A percentile compares a stretch with the other conserved stretches of the same genome.
These are phyloP conservation scores for Talaromyces marneffei DNA, from an alignment of 2,329 filamentous ascomycete species.

Conservation along the genomic window DNA sequence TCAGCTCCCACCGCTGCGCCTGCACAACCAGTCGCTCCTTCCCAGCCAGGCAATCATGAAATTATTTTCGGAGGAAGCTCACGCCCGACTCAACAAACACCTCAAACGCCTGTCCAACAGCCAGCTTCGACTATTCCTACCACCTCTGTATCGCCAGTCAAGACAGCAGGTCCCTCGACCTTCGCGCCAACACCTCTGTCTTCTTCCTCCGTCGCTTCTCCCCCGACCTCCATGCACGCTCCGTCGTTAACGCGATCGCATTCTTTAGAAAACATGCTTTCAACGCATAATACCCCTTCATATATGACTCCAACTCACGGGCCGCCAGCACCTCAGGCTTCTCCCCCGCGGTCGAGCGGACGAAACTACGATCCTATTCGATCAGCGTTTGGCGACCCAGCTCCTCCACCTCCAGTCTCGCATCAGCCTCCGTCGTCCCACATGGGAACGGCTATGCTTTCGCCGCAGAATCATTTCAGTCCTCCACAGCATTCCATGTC, in stretches of 20 bases:
- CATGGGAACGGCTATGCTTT: slow-evolving; percentile 54
- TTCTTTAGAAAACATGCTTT: slow-evolving; percentile 11
- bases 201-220: neutral
- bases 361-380: slow-evolving; percentile 88
- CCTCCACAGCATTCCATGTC: slow-evolving; percentile 43
- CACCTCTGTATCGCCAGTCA: slow-evolving; percentile 1
- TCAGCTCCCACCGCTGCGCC: slow-evolving; percentile 13
- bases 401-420: slow-evolving; percentile 34
- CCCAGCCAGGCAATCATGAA: slow-evolving; percentile 36
- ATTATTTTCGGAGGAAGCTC: slow-evolving; percentile 30
- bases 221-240: slow-evolving; percentile 8
- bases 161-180: slow-evolving; percentile 2
- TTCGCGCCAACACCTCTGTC: slow-evolving; percentile 1
- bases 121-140: slow-evolving; percentile 23
- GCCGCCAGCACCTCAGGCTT: slow-evolving; percentile 27
- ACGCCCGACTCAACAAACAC: slow-evolving; percentile 21
- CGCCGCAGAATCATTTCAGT: slow-evolving; percentile 30
- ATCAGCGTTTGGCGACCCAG: slow-evolving; percentile 52
- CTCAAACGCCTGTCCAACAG: slow-evolving; percentile 19
- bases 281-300: slow-evolving; percentile 16
- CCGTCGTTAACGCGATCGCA: slow-evolving; percentile 11
- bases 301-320: slow-evolving; percentile 18
- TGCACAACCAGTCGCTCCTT: slow-evolving; percentile 1
- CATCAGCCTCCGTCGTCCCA: slow-evolving; percentile 50
- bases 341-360: slow-evolving; percentile 58